Percentiles rank a stretch among this genome's conserved stretches.
These are phyloP conservation scores for Arthrobotrys pseudoclavata DNA, from an alignment of 2,329 filamentous ascomycete species.

Conservation along the genomic window DNA sequence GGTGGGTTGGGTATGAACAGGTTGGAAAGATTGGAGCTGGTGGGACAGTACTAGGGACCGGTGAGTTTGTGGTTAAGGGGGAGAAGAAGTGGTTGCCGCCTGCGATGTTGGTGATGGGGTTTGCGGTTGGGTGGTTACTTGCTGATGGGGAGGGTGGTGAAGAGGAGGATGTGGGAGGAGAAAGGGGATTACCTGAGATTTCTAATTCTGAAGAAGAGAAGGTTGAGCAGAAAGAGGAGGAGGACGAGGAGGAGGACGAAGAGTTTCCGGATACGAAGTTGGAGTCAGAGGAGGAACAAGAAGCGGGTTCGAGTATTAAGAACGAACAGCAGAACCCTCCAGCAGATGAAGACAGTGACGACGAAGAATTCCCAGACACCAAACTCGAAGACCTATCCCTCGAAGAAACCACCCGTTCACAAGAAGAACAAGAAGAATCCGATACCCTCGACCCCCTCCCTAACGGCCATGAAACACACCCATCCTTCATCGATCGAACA, in stretches of 20 bases:
- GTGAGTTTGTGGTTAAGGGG: slow-evolving; percentile 83
- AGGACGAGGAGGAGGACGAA: slow-evolving; percentile 64
- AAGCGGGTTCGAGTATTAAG: slow-evolving; percentile 53
- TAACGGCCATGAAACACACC: slow-evolving; percentile 60
- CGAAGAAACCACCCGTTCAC: slow-evolving; percentile 59
- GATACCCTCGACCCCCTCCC: slow-evolving; percentile 65
- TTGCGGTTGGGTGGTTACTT: slow-evolving; percentile 78
- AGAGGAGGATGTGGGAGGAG: not conserved
- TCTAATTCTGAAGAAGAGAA: slow-evolving; percentile 21
- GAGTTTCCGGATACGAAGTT: slow-evolving; percentile 67
- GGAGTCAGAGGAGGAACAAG: slow-evolving; percentile 63
- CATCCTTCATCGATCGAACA: slow-evolving; percentile 61
- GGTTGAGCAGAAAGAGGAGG: slow-evolving; percentile 57
- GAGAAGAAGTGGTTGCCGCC: slow-evolving; percentile 93
- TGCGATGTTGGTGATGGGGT: slow-evolving; percentile 86
- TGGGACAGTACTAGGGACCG: slow-evolving; percentile 84
- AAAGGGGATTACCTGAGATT: slow-evolving; percentile 7
- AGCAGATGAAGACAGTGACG: slow-evolving; percentile 61
- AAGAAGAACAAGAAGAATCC: slow-evolving; percentile 63
- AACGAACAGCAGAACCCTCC: too few species aligned
- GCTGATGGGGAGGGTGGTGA: slow-evolving; percentile 34
- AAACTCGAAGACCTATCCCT: slow-evolving; percentile 63
- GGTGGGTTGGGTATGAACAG: slow-evolving; percentile 93
- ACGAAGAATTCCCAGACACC: slow-evolving; percentile 67
- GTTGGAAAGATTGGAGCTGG: slow-evolving; percentile 84